phyloP scores from a whole-genome alignment of 257 asterid species.

The Capsicum rhomboideum region DNA sequence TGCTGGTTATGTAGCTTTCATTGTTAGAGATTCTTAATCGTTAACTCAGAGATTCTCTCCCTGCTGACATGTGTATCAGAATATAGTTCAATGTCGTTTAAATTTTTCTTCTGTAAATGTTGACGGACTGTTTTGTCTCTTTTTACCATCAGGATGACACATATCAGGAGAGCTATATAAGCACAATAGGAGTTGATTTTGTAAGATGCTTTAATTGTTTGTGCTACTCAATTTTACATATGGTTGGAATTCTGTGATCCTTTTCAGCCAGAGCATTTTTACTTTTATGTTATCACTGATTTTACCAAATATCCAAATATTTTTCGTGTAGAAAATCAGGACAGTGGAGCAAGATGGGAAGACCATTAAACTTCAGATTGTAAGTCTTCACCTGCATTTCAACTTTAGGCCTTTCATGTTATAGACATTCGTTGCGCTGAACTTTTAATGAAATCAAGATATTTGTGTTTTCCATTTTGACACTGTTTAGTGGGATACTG shows the following conservation, averaged over 20 bases:
- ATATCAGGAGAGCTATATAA: slow-evolving; percentile 51
- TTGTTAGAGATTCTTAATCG: not conserved
- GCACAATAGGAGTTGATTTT: slow-evolving; percentile 62
- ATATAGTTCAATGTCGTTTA: not conserved
- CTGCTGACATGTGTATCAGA: not conserved
- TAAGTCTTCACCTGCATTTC: not conserved
- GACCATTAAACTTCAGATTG: slow-evolving; percentile 6
- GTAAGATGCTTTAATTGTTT: slow-evolving; percentile 21
- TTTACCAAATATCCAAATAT: not conserved
- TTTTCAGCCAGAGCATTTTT: not conserved
- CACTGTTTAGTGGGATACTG: slow-evolving; percentile 43
- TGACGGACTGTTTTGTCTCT: not conserved
- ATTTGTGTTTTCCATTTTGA: not conserved
- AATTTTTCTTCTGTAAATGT: not conserved
- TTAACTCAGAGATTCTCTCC: not conserved
- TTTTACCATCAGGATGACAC: slow-evolving; percentile 40
- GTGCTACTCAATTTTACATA: not conserved
- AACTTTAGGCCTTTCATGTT: not conserved
- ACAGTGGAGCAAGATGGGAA: slow-evolving; percentile 6
- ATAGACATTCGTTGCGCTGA: not conserved
- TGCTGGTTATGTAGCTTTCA: not conserved
- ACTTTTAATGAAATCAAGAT: not conserved
- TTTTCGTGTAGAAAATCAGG: slow-evolving; percentile 1
- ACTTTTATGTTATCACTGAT: not conserved
- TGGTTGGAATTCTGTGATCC: not conserved